phyloP scores from a whole-genome alignment of 768 basidiomycete species.

The Pleurotus sapidus region DNA sequence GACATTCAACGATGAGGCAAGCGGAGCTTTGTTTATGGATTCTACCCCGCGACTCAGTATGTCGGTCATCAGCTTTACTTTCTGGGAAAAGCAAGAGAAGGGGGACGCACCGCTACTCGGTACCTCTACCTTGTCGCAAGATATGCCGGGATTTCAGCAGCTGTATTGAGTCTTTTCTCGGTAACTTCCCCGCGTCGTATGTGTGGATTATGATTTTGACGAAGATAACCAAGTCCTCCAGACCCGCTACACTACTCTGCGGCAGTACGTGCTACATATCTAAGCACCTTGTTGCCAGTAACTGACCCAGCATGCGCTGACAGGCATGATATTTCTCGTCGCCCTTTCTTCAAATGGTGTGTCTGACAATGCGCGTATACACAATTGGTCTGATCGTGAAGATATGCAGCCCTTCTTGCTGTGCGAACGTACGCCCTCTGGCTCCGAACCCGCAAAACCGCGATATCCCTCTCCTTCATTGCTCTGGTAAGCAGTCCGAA shows the following conservation, averaged over 20 bases:
- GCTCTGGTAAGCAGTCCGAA: not conserved
- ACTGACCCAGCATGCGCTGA: not conserved
- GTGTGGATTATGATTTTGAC: too few relatives aligned
- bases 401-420: not conserved
- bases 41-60: not conserved
- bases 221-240: too few relatives aligned
- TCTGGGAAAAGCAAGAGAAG: not conserved
- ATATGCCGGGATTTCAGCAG: not conserved
- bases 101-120: not conserved
- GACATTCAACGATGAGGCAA: not conserved
- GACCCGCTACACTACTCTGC: not conserved
- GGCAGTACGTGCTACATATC: not conserved
- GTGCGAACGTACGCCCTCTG: not conserved
- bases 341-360: conserved; percentile 1
- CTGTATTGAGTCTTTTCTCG: not conserved
- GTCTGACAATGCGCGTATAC: not conserved
- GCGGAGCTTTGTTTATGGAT: not conserved
- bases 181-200: too few relatives aligned
- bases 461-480: not conserved
- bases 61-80: not conserved
- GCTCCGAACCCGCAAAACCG: not conserved
- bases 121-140: not conserved
- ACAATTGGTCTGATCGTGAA: not conserved
- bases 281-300: not conserved
- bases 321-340: not conserved